These are phyloP conservation scores for Tylopilus intermedius DNA, from an alignment of 768 basidiomycete species.

Conservation along the genomic window DNA sequence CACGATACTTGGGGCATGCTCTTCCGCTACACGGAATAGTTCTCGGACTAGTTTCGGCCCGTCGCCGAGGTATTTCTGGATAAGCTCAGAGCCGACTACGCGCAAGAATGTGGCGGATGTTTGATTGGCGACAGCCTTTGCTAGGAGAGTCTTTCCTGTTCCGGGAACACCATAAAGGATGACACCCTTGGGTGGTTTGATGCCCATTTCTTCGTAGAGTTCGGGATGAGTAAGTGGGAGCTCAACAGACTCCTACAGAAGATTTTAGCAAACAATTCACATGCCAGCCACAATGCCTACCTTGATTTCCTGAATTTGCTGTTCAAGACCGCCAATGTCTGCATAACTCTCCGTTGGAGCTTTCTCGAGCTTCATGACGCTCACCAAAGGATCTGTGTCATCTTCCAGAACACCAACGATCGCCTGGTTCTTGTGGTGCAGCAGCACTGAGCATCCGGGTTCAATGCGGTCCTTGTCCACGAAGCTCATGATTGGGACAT, in stretches of 20 bases:
- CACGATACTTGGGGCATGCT: constrained; percentile 96
- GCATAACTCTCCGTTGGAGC: constrained; percentile 98
- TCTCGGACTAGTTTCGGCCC: constrained; percentile 98
- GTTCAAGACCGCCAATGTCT: constrained; percentile 94
- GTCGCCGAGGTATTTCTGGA: constrained; percentile 99
- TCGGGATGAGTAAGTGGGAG: constrained; percentile 96
- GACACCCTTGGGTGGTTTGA: constrained; percentile 98
- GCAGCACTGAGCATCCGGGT: constrained; percentile 88
- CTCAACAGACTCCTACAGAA: constrained; percentile 87
- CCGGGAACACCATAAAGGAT: constrained; percentile 98
- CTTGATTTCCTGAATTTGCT: constrained; percentile 99
- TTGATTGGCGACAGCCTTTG: constrained; percentile 97
- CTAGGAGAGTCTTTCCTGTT: constrained; percentile 95
- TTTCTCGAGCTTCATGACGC: constrained; percentile 98
- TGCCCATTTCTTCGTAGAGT: constrained; percentile 99
- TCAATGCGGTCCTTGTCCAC: constrained; percentile 98
- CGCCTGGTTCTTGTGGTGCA: constrained; percentile 94
- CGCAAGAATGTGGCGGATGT: constrained; percentile 97
- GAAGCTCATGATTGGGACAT: constrained; percentile 95
- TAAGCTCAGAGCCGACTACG: constrained; percentile 95
- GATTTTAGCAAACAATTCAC: neutral
- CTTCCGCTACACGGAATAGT: constrained; percentile 94
- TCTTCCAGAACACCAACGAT: constrained; percentile 95
- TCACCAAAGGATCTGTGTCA: constrained; percentile 93
- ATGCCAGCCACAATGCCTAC: constrained; percentile 34